Evolutionary conservation across 176 grass and related monocot genomes (phyloP), one percentile per base, ranked within the genome.

Genomic region (Carex kokanica): DNA sequence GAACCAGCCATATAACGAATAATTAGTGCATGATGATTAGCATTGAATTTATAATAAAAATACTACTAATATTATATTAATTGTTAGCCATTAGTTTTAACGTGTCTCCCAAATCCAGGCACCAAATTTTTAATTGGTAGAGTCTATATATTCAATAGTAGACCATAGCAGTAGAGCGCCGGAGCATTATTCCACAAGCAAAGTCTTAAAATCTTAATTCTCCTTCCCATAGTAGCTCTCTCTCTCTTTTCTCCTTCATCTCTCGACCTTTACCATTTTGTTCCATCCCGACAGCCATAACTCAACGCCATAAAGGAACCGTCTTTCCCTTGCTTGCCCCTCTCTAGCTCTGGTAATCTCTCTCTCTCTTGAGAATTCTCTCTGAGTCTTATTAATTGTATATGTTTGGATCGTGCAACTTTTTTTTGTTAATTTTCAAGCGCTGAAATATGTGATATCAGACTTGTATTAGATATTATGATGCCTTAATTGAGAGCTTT

Each of bases 401-500:
- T 27, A 36, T 54, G 41, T 82, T 71, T 65, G 80, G 80, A 66
- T 66, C 31, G 41, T 81, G 57, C 13, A 51, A 29, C 17, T 2
- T 80, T 20, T 54, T 45, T 68, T 65, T 67, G 40, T 67, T 82
- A 65, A 65, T 45, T 52, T 82, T 68, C 6, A 82, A 67, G 61
- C 14, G 12, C 61, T 10, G 62, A 54, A 68, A 66, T 54, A 64
- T 82, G 56, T 18, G 67, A 66, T 66, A 82, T 65, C 7, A 51
- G 61, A 25, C 15, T 57, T 79, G 21, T 36, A 79, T 27, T 79
- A 58, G 14, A 79, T 43, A 45, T 81, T 25, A 82, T 27, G 60
- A 82, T 49, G 80, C 80, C 80, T 68, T 82, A 82, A 82, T 67
- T 82, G 41, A 82, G 21, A 64, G 6, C 80, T 63, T 51, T 68